phyloP scores from a whole-genome alignment of 169 alveolate species.

The Miamiensis avidus region DNA sequence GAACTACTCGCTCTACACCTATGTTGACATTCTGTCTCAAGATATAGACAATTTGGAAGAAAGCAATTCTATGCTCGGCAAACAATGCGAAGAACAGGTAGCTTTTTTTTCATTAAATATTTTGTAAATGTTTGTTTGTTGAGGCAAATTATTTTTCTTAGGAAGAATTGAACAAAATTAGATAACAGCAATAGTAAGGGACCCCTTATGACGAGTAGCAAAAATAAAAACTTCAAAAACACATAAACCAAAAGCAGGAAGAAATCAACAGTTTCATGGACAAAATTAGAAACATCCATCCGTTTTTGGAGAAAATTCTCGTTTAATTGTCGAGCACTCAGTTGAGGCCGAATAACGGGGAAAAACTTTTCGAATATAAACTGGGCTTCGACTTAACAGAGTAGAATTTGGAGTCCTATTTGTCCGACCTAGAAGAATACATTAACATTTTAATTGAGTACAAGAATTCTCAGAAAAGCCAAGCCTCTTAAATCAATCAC shows the following conservation, averaged over 20 bases:
- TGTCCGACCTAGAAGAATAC: slow-evolving; percentile 41
- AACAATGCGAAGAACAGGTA: slow-evolving; percentile 24
- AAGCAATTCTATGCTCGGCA: slow-evolving; percentile 36
- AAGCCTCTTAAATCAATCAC: slow-evolving; percentile 15
- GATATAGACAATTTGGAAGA: slow-evolving; percentile 74
- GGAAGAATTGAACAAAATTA: slow-evolving; percentile 26
- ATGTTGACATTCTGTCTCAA: slow-evolving; percentile 63
- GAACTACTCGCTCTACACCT: slow-evolving; percentile 62
- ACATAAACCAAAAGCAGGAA: slow-evolving; percentile 12
- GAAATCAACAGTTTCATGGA: slow-evolving; percentile 29
- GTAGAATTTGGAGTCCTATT: slow-evolving; percentile 34
- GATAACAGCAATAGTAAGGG: slow-evolving; percentile 19
- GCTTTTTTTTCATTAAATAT: too few species aligned
- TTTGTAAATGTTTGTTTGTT: too few species aligned
- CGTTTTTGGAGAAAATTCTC: slow-evolving; percentile 17
- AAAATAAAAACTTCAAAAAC: slow-evolving; percentile 21
- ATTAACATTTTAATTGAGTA: background rate
- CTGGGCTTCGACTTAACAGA: slow-evolving; percentile 44
- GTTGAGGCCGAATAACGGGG: slow-evolving; percentile 17
- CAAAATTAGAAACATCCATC: slow-evolving; percentile 28
- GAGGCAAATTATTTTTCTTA: too few species aligned
- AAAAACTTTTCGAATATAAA: slow-evolving; percentile 34
- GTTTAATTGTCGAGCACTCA: slow-evolving; percentile 26
- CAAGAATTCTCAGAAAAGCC: slow-evolving; percentile 11
- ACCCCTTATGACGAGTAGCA: slow-evolving; percentile 43